phyloP scores from a whole-genome alignment of 2,329 filamentous ascomycete genomes.

The Colletotrichum tabaci region DNA sequence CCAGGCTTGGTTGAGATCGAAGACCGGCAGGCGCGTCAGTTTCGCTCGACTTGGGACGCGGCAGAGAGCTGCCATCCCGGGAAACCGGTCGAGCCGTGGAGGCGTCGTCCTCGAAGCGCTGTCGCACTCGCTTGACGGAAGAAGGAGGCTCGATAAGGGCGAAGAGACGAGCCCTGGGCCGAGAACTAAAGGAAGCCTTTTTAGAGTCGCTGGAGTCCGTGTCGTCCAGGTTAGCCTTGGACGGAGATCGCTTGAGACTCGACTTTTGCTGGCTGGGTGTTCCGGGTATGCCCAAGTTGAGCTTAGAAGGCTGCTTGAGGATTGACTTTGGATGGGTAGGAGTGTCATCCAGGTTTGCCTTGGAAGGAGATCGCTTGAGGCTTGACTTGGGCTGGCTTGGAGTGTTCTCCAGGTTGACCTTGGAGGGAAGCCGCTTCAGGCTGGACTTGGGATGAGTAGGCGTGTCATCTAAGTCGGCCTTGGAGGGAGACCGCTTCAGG shows the following conservation, averaged over 20 bases:
- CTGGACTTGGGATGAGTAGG: conserved; percentile 46
- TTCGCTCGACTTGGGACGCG: conserved; percentile 63
- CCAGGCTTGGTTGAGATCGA: conserved; percentile 64
- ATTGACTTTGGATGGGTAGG: conserved; percentile 45
- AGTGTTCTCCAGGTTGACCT: conserved; percentile 48
- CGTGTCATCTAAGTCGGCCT: conserved; percentile 52
- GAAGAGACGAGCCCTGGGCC: conserved; percentile 36
- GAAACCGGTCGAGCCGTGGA: conserved; percentile 75
- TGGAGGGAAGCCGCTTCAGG: conserved; percentile 63
- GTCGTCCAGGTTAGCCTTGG: conserved; percentile 78
- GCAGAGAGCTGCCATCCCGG: conserved; percentile 64
- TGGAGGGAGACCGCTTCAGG: conserved; percentile 52
- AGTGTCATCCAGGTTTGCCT: conserved; percentile 49
- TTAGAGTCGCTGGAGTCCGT: conserved; percentile 61
- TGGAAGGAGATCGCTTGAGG: conserved; percentile 63
- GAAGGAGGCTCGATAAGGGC: conserved; percentile 51
- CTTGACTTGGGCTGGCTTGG: conserved; percentile 46
- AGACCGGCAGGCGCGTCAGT: conserved; percentile 54
- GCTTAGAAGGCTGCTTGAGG: conserved; percentile 70
- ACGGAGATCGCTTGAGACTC: conserved; percentile 53
- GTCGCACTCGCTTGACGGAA: conserved; percentile 80
- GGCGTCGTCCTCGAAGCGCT: conserved; percentile 77
- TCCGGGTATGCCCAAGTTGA: conserved; percentile 70
- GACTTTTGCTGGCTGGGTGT: conserved; percentile 59
- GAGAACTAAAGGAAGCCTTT: conserved; percentile 19